A percentile compares a stretch with the other conserved stretches of the same genome.
Conservation (phyloP, 176 grass and related monocot genomes). For the Elaeis guineensis region DNA sequence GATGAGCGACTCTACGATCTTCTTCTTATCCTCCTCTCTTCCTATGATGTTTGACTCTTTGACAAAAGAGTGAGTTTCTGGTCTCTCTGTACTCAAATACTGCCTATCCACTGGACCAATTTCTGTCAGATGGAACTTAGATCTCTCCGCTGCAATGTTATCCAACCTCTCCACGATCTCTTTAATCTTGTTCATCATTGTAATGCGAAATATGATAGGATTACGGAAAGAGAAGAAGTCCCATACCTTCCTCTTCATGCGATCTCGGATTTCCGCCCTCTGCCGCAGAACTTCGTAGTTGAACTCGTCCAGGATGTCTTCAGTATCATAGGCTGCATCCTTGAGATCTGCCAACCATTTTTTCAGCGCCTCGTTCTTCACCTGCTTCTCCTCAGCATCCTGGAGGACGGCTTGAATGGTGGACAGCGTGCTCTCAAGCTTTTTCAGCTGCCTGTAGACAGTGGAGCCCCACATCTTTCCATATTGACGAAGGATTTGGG, state of each 20-base stretch:
- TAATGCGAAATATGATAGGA: background rate
- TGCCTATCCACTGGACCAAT: no score
- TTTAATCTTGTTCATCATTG: background rate
- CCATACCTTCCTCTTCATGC: background rate
- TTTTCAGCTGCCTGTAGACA: no score
- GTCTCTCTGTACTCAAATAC: no score
- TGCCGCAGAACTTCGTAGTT: slow-evolving; percentile 17
- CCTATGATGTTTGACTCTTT: slow-evolving; percentile 1
- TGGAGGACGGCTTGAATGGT: no score
- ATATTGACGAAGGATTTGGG: no score
- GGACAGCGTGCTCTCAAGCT: no score
- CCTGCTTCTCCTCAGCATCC: no score
- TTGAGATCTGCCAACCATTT: slow-evolving; percentile 1
- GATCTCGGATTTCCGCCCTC: background rate
- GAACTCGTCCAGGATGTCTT: slow-evolving; percentile 36
- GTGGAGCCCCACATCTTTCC: no score
- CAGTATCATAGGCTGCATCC: slow-evolving; percentile 19
- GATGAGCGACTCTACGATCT: slow-evolving; percentile 7
- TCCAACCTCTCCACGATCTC: background rate
- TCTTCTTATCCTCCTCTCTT: background rate
- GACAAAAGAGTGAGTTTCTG: slow-evolving; percentile 11
- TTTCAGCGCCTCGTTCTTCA: no score
- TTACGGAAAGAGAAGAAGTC: slow-evolving; percentile 2
- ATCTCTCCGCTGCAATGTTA: background rate
- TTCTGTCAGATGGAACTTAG: slow-evolving; percentile 5